Conservation (phyloP, 352 stramenopile genomes). For the Phytopythium delawarense region DNA sequence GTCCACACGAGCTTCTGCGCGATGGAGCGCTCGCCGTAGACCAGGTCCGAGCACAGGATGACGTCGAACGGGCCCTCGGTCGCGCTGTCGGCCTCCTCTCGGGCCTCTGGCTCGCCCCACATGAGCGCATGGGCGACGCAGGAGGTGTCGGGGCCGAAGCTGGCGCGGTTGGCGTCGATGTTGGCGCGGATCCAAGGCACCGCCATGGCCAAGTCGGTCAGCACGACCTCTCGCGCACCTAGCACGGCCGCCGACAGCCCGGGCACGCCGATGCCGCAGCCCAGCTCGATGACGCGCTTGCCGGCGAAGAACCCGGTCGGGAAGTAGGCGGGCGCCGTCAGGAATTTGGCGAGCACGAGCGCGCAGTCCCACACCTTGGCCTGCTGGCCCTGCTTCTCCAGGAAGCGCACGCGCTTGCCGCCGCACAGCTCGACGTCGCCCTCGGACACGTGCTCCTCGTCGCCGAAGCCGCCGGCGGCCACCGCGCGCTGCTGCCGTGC, state of each 20-base stretch:
- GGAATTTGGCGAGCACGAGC: conserved; percentile 48
- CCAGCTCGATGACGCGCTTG: conserved; percentile 53
- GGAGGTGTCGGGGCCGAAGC: conserved; percentile 10
- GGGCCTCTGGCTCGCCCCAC: conserved; percentile 27
- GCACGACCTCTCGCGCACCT: conserved; percentile 32
- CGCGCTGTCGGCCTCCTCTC: neutral
- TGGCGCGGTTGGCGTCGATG: conserved; percentile 34
- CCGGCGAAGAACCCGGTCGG: conserved; percentile 31
- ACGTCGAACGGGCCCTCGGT: conserved; percentile 30
- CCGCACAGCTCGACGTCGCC: conserved; percentile 21
- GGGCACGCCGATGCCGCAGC: conserved; percentile 53
- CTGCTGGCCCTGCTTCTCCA: conserved; percentile 53
- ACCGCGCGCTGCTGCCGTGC: conserved; percentile 25
- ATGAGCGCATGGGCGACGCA: conserved; percentile 24
- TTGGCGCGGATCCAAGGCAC: conserved; percentile 51
- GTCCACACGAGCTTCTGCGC: conserved; percentile 38
- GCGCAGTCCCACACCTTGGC: conserved; percentile 60
- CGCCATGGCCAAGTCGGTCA: conserved; percentile 43
- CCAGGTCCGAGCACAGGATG: conserved; percentile 52
- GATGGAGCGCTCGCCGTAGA: conserved; percentile 47
- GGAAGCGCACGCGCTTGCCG: conserved; percentile 25
- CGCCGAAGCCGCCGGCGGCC: conserved; percentile 1
- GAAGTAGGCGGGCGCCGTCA: conserved; percentile 31
- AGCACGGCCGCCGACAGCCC: conserved; percentile 39
- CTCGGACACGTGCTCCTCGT: conserved; percentile 29